Base-by-base conservation (phyloP, 2,329 filamentous ascomycete genomes). In the Helminthosporium solani region DNA sequence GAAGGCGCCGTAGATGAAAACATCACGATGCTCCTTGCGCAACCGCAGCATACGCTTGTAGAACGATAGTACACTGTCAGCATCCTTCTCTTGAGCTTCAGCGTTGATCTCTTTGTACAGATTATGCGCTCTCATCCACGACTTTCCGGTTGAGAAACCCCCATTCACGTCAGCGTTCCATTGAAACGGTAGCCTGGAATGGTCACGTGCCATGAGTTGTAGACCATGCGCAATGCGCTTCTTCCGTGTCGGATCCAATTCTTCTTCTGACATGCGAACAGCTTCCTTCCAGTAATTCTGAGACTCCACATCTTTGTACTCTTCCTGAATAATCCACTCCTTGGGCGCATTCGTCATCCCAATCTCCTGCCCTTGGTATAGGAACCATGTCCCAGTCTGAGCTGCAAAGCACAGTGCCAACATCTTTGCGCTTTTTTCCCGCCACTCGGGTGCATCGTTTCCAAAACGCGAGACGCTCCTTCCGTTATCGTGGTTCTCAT, bases 121-220 rank as follows among this genome's bases (percentile, higher is more conserved):
- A 45, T 84, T 79, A 61, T 88, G 84, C 31, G 83, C 78, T 12
- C 79, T 77, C 80, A 90, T 89, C 87, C 87, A 90, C 2, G 86
- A 84, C 43, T 74, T 75, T 3, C 68, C 70, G 1, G 69, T 70
- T 0, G 84, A 83, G 70, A 90, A 90, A 9, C 87, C 86, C 0
- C 75, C 85, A 49, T 88, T 78, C 0, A 70, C 60, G 1, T 69
- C 72, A n/a, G 67, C 60, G 50, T 82, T 76, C 86, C 87, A 90
- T 61, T 88, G 85, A 67, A 90, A 84, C 0, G 86, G 86, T 0
- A 84, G 83, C 36, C 87, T 77, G 7, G 81, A 82, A 64, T 90
- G 87, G 66, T 90, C 87, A 18, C 86, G 66, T 7, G 78, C 82
- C 61, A 83, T 82, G 52, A 76, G 73, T 49, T 80, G 78, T 58